Conservation (phyloP, 2,329 filamentous ascomycete genomes). For the Monilinia polystroma region DNA sequence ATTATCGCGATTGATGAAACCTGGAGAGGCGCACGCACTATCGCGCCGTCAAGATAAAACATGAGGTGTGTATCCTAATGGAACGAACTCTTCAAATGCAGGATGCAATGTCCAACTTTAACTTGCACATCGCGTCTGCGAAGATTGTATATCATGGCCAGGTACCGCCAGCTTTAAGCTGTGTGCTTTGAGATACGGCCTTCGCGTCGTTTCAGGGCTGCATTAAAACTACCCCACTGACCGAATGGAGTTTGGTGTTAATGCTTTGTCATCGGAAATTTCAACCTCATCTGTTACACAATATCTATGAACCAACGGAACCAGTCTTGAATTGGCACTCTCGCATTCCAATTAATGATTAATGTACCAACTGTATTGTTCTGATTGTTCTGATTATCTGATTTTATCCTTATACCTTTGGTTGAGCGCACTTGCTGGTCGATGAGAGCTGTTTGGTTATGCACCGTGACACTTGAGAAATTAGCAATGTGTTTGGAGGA, state of each 20-base stretch:
- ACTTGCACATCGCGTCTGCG: too few relatives aligned
- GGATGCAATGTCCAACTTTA: not conserved
- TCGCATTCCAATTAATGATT: not conserved
- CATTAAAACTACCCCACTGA: not conserved
- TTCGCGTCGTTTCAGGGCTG: not conserved
- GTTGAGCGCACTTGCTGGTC: not conserved
- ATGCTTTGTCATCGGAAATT: conserved; percentile 13
- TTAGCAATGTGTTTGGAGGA: not conserved
- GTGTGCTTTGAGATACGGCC: not conserved
- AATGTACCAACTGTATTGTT: not conserved
- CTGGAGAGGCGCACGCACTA: not conserved
- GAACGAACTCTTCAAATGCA: not conserved
- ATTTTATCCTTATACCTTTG: too few relatives aligned
- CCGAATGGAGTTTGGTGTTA: not conserved
- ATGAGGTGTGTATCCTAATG: not conserved
- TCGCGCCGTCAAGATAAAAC: not conserved
- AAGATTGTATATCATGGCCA: not conserved
- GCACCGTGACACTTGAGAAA: not conserved
- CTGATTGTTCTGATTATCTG: rapidly evolving
- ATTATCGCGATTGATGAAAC: not conserved
- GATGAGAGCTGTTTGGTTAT: not conserved
- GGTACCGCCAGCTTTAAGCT: not conserved
- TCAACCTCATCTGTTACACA: conserved; percentile 8
- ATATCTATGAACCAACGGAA: not conserved
- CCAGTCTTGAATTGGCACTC: not conserved